Conservation (phyloP, 371 early-diverging fungal genomes). For the Blakeslea trispora region DNA sequence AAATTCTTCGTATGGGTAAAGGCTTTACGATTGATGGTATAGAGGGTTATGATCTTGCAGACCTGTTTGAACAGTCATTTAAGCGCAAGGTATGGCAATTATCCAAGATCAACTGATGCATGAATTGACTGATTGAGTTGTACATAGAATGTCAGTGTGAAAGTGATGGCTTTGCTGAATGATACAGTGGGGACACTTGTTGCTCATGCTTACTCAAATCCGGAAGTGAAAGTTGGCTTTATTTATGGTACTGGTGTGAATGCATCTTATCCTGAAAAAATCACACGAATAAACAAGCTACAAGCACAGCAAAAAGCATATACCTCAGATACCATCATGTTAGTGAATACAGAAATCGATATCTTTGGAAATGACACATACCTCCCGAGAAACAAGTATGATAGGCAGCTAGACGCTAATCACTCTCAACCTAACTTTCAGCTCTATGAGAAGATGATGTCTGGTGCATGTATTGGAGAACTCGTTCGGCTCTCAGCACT, state of each 20-base stretch:
- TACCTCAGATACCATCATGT: constrained; percentile 58
- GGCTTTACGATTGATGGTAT: constrained; percentile 79
- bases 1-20: constrained; percentile 88
- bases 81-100: constrained; percentile 53
- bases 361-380: constrained; percentile 65
- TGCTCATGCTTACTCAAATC: constrained; percentile 80
- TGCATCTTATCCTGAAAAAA: constrained; percentile 70
- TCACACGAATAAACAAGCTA: constrained; percentile 72
- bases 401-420: constrained; percentile 58
- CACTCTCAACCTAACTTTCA: constrained; percentile 64
- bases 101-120: neutral
- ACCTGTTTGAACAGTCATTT: constrained; percentile 63
- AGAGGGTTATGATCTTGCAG: constrained; percentile 81
- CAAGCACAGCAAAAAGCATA: constrained; percentile 37
- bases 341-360: constrained; percentile 70
- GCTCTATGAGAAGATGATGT: constrained; percentile 80
- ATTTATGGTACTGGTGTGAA: constrained; percentile 97
- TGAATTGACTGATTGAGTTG: no score
- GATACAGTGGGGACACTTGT: constrained; percentile 95
- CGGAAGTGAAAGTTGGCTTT: constrained; percentile 83
- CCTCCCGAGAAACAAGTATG: constrained; percentile 71
- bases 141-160: constrained; percentile 10
- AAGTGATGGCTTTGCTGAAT: constrained; percentile 69
- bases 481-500: constrained; percentile 67
- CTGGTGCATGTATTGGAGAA: constrained; percentile 83